These are phyloP conservation scores for Aspergillus oerlinghausenensis DNA, from an alignment of 2,329 filamentous ascomycete genomes.

Conservation along the genomic window DNA sequence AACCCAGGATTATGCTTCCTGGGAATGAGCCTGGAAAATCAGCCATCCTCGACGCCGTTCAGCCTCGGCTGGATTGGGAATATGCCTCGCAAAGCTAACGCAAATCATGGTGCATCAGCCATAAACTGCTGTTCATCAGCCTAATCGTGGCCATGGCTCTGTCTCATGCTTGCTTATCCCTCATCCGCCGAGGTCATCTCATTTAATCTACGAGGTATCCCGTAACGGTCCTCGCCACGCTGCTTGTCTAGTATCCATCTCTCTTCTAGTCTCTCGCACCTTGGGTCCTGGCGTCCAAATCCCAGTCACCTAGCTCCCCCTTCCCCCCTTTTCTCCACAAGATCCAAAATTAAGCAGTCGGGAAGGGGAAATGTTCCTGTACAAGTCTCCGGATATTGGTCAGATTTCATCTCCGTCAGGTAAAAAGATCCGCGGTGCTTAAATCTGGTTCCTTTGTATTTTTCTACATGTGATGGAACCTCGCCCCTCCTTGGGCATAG, in stretches of 20 bases:
- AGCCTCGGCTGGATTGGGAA: not conserved
- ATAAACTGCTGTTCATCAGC: not conserved
- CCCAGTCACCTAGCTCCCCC: not conserved
- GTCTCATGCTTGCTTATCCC: not conserved
- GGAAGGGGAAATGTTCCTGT: constrained; percentile 1
- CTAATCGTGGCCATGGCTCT: not conserved
- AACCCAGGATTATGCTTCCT: not conserved
- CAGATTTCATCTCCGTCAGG: not conserved
- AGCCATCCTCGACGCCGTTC: not conserved
- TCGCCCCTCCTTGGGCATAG: constrained; percentile 1
- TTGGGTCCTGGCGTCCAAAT: not conserved
- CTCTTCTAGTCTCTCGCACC: not conserved
- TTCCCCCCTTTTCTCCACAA: not conserved
- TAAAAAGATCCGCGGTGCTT: constrained; percentile 9
- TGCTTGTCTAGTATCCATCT: not conserved
- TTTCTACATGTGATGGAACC: constrained; percentile 10
- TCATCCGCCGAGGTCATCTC: not conserved
- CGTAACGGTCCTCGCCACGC: not conserved
- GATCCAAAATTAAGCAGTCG: constrained; percentile 1
- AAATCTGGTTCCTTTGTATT: not conserved
- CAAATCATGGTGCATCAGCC: not conserved
- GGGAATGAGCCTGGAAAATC: not conserved
- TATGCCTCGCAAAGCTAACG: not conserved
- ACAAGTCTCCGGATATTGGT: not conserved
- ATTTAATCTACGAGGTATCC: not conserved